Base-by-base conservation (phyloP, 1,284 basidiomycete genomes). In the Apiotrichum veenhuisii region DNA sequence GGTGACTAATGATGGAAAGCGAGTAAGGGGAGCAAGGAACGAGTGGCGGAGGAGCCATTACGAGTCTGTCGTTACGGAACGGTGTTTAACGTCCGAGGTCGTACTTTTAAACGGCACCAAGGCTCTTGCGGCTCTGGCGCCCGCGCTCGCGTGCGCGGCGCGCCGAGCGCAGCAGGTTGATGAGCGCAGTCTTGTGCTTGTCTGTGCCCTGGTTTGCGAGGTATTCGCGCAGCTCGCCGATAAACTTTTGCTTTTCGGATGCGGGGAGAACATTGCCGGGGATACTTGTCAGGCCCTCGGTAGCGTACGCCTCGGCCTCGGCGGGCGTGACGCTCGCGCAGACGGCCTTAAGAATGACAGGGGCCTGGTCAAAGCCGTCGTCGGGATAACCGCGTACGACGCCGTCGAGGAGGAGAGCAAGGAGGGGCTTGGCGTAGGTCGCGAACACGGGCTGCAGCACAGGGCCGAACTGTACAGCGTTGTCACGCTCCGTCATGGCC, bases 381-480 rank as follows among this genome's bases (percentile, higher is more conserved):
- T 94, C 92, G 3, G 90, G 89, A 73, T 94, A 98, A 58, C 88
- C 86, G 30, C 86, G 85, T 3, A 92, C 85, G 18, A 97, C 80
- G 2, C 94, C 92, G 27, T 82, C 79, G 43, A 98, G 79, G 26
- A 95, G 72, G 61, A 86, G 83, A 10, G 82, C 82, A n/a, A 88
- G 76, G 23, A 97, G 80, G 62, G 84, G 82, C 55, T 83, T 82
- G 7, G 91, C 91, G 69, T 91, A 87, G 62, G 87, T 85, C 45
- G 84, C 81, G 44, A 96, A 78, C 11, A 86, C 83, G 3, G 79
- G 77, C 47, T 83, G 83, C 61, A 97, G 45, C 50, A 43, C 14
- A 54, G 60, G 27, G 76, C 67, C 62, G 88, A 80, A 64, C 82
- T 85, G 52, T 22, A 55, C 41, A 23, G 62, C 51, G 22, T 46